Base-by-base conservation (phyloP, 2,329 filamentous ascomycete genomes). In the Paecilomyces sp. region DNA sequence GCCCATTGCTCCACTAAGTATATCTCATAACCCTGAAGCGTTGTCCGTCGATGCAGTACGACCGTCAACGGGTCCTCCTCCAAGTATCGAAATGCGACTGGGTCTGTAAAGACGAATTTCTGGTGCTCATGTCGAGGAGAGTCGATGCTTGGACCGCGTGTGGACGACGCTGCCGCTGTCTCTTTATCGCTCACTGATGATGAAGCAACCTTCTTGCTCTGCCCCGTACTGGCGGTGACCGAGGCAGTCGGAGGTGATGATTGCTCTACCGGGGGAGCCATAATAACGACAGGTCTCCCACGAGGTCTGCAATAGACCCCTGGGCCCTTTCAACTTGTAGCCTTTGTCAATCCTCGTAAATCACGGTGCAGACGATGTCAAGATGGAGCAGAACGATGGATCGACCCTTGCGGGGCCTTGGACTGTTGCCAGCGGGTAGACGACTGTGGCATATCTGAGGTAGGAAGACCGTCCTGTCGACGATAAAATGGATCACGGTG, bases 1-100 rank as follows among this genome's bases (percentile, higher is more conserved):
- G 91, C 91, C 94, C 94, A 99, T 80, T 99, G 94, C 74, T 97
- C 94, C 64, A 97, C 91, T 15, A 97, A 78, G 74, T 97, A 97
- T 62, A 93, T 81, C 74, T 97, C 92, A 75, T 97, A 97, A 65
- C 93, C 93, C 62, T 84, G 79, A 5, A 99, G 82, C 56, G 83
- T 79, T 56, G 83, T 81, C 58, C 86, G 85, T 57, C 88, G 87
- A 66, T 92, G 85, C 64, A 96, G 80, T 7, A 96, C 86, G 2
- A 81, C 82, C 3, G 91, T 92, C 4, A 84, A 85, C 1, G 86
- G 80, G 64, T 97, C 94, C 71, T 95, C 90, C 77, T 96, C 90
- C 24, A 99, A 85, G 70, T 93, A 96, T 62, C 77, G 81, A 65
- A 88, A 85, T 13, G 86, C 87, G 47, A 88, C 81, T 47, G 84